These are phyloP conservation scores for Syncephalastrum contaminatum DNA, from an alignment of 371 early-diverging fungal genomes.

Conservation along the genomic window DNA sequence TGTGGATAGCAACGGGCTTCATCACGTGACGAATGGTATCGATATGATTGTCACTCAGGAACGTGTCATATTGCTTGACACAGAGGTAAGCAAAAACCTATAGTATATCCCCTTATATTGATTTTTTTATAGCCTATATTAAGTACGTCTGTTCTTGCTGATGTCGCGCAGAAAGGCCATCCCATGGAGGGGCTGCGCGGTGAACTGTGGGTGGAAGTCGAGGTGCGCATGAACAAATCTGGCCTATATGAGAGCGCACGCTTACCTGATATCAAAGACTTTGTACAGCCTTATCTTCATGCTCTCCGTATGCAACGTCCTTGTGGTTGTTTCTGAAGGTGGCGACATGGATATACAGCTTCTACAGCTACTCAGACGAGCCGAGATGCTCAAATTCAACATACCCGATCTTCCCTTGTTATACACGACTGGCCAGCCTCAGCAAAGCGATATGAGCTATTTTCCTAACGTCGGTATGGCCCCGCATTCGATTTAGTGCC, in stretches of 20 bases:
- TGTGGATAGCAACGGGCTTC: conserved; percentile 6
- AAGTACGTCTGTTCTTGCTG: conserved; percentile 55
- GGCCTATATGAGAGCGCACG: not conserved
- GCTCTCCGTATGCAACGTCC: conserved; percentile 67
- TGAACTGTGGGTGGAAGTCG: conserved; percentile 58
- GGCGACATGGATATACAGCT: conserved; percentile 44
- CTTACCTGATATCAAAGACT: conserved; percentile 19
- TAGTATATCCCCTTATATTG: not conserved
- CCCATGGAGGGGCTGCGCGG: conserved; percentile 45
- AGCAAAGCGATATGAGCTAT: conserved; percentile 28
- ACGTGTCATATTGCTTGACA: conserved; percentile 67
- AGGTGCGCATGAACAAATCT: conserved; percentile 25
- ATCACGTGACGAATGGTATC: conserved; percentile 63
- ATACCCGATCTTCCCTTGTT: conserved; percentile 45
- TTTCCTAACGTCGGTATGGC: conserved; percentile 44
- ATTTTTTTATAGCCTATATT: conserved; percentile 42
- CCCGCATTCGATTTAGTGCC: no score
- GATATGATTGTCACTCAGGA: conserved; percentile 75
- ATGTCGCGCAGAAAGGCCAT: conserved; percentile 26
- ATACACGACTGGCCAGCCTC: conserved; percentile 18
- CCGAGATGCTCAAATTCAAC: conserved; percentile 51
- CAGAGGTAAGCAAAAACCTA: conserved; percentile 39
- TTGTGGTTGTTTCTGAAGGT: conserved; percentile 61
- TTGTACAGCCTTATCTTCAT: conserved; percentile 57
- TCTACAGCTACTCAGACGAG: conserved; percentile 46